These are phyloP conservation scores for Draba incana DNA, from an alignment of 345 rosid genomes.

Conservation along the genomic window DNA sequence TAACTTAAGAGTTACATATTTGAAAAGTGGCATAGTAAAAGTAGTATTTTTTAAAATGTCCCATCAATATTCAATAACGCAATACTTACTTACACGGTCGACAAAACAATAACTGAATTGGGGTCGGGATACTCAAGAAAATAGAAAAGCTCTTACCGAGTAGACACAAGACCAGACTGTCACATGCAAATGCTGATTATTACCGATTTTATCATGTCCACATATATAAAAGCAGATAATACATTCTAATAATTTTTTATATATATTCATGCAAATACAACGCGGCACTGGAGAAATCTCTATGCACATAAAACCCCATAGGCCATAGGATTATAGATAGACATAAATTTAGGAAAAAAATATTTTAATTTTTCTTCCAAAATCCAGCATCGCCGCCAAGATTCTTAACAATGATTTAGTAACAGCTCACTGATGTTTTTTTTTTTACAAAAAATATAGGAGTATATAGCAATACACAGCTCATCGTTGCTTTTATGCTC, in stretches of 20 bases:
- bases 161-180: constrained; percentile 24
- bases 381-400: constrained; percentile 33
- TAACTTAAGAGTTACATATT: too few species aligned
- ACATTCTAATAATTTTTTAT: constrained; percentile 2
- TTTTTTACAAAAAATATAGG: background rate
- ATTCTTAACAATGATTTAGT: constrained; percentile 23
- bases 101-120: constrained; percentile 26
- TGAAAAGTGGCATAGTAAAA: too few species aligned
- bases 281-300: background rate
- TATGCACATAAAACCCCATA: background rate
- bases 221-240: constrained; percentile 17
- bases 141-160: background rate
- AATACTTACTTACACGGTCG: background rate
- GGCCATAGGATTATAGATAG: constrained; percentile 6
- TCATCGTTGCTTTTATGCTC: constrained; percentile 24
- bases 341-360: constrained; percentile 9
- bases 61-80: background rate
- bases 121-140: constrained; percentile 5
- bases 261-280: constrained; percentile 2
- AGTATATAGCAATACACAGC: constrained; percentile 13
- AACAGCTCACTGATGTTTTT: constrained; percentile 29
- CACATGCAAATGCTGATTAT: constrained; percentile 32
- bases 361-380: background rate
- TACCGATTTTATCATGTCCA: constrained; percentile 22
- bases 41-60: too few species aligned